Base-by-base conservation (phyloP, 768 basidiomycete species). In the Lentinula raphanica region DNA sequence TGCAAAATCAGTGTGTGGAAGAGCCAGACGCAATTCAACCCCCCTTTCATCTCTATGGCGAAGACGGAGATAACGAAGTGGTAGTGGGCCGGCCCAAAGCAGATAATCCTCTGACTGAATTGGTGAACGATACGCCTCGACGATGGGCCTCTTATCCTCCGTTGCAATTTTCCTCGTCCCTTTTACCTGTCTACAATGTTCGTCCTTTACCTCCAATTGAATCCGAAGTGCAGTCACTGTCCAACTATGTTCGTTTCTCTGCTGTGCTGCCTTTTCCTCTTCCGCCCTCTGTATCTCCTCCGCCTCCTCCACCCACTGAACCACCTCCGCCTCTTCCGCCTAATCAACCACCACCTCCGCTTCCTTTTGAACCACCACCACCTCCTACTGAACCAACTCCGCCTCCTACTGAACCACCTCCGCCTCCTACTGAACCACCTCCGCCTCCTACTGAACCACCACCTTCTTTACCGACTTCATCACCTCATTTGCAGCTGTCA, bases 111-210 rank as follows among this genome's bases (percentile, higher is more conserved):
- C 28, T 9, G 12, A 23, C 29, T 6, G 13, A 21, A 4, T 53
- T 25, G 25, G 38, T 54, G 23, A 28, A 50, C 15, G 11, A 59
- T 45, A 55, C 61, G 5, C 59, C 58, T 12, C 67, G 63, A 32
- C 77, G 87, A 54, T 90, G 89, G 88, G 88, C 85, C 11, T 66
- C 59, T 35, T 90, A 86, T 63, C 84, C 87, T 3, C 67, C 74
- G 36, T 77, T 77, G 9, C 77, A 83, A 59, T 90, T 90, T 64
- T 79, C 80, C 3, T 84, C 76, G 35, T 69, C 75, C 39, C 74
- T 76, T 28, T 80, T 90, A 15, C 81, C 82, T 4, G 54, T 81
- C 1, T 87, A 84, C 65, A 74, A 67, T 9, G 78, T 79, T 36
- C 57, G 54, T 11, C 60, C 64, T 25, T 72, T 83, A 19, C 76